Evolutionary conservation across 768 basidiomycete species (phyloP).

Genomic region (Plicaturopsis crispa): DNA sequence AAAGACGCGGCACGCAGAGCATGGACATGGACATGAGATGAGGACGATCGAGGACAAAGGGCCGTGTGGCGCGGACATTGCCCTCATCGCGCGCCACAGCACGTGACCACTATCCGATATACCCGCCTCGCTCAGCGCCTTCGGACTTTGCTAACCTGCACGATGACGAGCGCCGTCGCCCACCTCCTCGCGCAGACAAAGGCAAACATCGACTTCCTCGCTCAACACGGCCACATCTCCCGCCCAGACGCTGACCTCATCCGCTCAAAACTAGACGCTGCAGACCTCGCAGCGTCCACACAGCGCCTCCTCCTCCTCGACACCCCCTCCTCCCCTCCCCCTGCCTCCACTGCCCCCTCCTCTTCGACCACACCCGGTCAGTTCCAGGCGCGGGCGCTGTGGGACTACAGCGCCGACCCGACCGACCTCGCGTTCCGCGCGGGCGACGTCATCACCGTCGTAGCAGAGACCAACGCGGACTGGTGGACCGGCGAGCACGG

Average conservation of each 20-base stretch:
- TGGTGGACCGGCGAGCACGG: constrained; percentile 78
- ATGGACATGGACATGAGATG: no score
- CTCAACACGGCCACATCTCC: constrained; percentile 32
- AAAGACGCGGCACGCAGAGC: no score
- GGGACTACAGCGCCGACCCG: constrained; percentile 32
- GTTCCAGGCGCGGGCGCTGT: neutral
- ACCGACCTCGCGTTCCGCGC: constrained; percentile 73
- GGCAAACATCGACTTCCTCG: constrained; percentile 38
- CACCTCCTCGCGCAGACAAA: constrained; percentile 40
- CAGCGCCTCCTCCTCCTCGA: constrained; percentile 1
- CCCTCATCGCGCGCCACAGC: no score
- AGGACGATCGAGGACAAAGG: no score
- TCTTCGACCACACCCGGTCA: constrained; percentile 2
- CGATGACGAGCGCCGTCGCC: no score
- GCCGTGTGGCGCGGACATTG: no score
- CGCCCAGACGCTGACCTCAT: constrained; percentile 31
- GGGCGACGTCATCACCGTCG: constrained; percentile 73
- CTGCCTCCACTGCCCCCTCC: no score
- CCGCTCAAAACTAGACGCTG: constrained; percentile 24
- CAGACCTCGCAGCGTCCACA: constrained; percentile 9
- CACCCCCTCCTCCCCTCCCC: constrained; percentile 5
- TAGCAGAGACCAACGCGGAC: constrained; percentile 75
- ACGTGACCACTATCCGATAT: no score
- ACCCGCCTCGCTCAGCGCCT: no score
- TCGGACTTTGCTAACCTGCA: no score